Base-by-base conservation (phyloP, 2,329 filamentous ascomycete species). In the Fulvia fulva region DNA sequence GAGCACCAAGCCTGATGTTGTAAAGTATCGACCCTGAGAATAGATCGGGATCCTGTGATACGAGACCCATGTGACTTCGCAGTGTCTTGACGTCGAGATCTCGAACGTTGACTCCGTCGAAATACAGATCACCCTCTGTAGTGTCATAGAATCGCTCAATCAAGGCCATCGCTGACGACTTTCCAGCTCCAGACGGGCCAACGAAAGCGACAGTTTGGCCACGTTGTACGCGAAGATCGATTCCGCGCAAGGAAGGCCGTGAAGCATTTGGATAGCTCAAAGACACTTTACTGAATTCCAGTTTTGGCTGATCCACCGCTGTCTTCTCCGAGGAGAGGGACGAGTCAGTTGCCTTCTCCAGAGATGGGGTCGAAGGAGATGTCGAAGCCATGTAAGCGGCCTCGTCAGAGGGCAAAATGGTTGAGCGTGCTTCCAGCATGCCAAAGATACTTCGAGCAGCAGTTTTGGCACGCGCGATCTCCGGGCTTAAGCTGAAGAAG, bases 141-240 rank as follows among this genome's bases (percentile, higher is more conserved):
- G 74, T 72, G 52, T 78, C 76, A 58, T 75, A 78, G 63, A 78
- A 78, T 7, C 77, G 69, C 54, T 79, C 77, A 8, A 79, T 72
- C n/a, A 79, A 63, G n/a, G 76, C 69, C 11, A 79, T 71, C 1
- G 73, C 72, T n/a, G 75, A 76, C 1, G 74, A 76, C 64, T 79
- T 80, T 22, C 77, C 77, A 3, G 76, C 76, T 11, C 77, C 77
- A 44, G 74, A 77, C 19, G 75, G 73, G 2, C 77, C 77, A 1
- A 78, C 76, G 30, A 79, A 72, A 1, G 76, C 77, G 1, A 86
- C 73, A 0, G 81, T 84, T 55, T 84, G 75, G 2, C 83, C 83
- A 0, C 77, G 76, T 12, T 70, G 66, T 3, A 79, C 78, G 0
- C 71, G 71, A 28, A 87, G 74, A 8, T 69, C 78, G 4, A 86